phyloP scores from a whole-genome alignment of 306 rosid species.

The Nissolia schottii region DNA sequence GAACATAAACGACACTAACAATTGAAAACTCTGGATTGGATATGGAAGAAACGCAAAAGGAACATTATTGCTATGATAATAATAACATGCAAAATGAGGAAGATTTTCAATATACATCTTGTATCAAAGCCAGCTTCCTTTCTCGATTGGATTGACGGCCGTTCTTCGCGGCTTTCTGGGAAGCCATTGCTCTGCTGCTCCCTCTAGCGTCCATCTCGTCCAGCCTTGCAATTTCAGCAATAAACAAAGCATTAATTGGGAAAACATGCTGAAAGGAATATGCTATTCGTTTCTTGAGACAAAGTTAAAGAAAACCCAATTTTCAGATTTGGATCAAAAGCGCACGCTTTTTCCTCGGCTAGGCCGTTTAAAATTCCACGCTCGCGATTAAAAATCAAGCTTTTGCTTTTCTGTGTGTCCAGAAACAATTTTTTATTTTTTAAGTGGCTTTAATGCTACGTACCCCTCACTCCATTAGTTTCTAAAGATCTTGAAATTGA shows the following conservation, averaged over 20 bases:
- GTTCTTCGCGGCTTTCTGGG: constrained; percentile 52
- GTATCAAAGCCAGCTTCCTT: constrained; percentile 73
- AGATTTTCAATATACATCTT: constrained; percentile 68
- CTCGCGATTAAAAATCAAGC: constrained; percentile 25
- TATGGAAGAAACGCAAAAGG: not conserved
- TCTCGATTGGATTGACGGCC: constrained; percentile 74
- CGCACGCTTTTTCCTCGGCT: constrained; percentile 25
- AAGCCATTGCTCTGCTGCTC: constrained; percentile 45
- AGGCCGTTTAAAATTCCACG: constrained; percentile 22
- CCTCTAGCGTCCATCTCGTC: constrained; percentile 61
- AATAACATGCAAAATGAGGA: not conserved
- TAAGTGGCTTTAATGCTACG: not conserved
- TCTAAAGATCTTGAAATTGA: constrained; percentile 18
- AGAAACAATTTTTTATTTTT: constrained; percentile 17
- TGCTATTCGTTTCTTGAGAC: constrained; percentile 53
- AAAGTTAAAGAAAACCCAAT: constrained; percentile 36
- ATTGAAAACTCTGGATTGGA: not conserved
- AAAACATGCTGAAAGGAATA: not conserved
- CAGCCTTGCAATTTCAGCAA: constrained; percentile 52
- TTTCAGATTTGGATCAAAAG: constrained; percentile 61
- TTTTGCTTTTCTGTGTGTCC: constrained; percentile 28
- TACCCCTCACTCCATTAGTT: constrained; percentile 9
- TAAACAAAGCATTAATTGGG: constrained; percentile 18
- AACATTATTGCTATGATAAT: too few species aligned
- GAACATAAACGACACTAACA: not conserved